phyloP scores from a whole-genome alignment of 805 yeast genomes.

The Cyberlindnera nakhonratchasimensis region DNA sequence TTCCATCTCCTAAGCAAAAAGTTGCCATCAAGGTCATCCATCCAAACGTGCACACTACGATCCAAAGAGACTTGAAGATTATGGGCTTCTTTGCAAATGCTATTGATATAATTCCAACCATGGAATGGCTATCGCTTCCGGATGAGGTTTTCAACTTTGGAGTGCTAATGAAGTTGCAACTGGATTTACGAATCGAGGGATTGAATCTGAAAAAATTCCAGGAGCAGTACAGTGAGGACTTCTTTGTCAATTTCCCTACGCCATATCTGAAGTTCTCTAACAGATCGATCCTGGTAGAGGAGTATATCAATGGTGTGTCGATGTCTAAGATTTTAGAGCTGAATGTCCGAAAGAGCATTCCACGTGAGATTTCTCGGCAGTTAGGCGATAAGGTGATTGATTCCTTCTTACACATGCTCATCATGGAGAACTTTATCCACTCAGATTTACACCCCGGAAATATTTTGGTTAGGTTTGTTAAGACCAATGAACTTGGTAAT shows the following conservation, averaged over 20 bases:
- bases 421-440: conserved; percentile 90
- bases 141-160: conserved; percentile 90
- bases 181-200: conserved; percentile 89
- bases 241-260: conserved; percentile 74
- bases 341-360: conserved; percentile 34
- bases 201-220: conserved; percentile 70
- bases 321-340: conserved; percentile 63
- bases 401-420: conserved; percentile 89
- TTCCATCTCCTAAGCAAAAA: conserved; percentile 41
- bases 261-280: conserved; percentile 66
- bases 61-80: conserved; percentile 76
- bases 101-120: conserved; percentile 77
- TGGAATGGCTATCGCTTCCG: conserved; percentile 97
- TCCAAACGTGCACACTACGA: conserved; percentile 72
- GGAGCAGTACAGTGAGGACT: conserved; percentile 54
- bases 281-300: conserved; percentile 78
- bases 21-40: conserved; percentile 94
- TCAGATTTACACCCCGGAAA: conserved; percentile 98
- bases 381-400: conserved; percentile 82
- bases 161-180: conserved; percentile 79
- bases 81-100: conserved; percentile 76
- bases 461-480: conserved; percentile 70
- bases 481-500: conserved; percentile 35
- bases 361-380: conserved; percentile 55
- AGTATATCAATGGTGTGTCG: conserved; percentile 77